Evolutionary conservation across 2,329 filamentous ascomycete species (phyloP), one percentile per base, ranked within the genome.

Genomic region (Trichoderma guizhouense): DNA sequence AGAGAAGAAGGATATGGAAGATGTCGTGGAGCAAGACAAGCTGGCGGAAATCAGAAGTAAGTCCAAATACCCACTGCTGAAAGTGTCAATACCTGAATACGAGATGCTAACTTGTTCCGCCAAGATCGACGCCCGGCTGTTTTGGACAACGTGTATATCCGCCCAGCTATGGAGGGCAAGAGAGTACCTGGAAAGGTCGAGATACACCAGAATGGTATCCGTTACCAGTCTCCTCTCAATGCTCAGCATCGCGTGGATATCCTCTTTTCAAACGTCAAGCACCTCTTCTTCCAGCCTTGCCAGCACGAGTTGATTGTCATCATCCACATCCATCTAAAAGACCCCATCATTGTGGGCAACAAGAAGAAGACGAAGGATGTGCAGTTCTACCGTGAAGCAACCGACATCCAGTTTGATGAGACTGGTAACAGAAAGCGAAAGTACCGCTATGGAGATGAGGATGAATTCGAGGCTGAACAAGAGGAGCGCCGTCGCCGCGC

Each of bases 1-100:
- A 78, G 95, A 98, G 83, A 98, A 98, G 89, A 99, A 99, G 84
- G 95, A 99, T 77, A 92, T 99, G 92, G 96, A 99, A 80, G 96
- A 99, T 82, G 96, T 99, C 26, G 95, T 99, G 7, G 96, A 98
- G 82, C 96, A 99, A 82, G 96, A 99, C 81, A 99, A 99, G 85
- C 89, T 99, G 67, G 86, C 97, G 76, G 95, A 98, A 79, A 95
- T 98, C 76, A 89, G 96, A 86, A 97, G 93, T 94, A 85, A 85
- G 90, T 74, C 34, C 18, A 24, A 15, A 11, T 14, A 12, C 21
- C 47, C n/a, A 21, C 21, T 24, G 11, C 47, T 21, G 11, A 24
- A 24, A 53, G 26, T 47, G 15, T 1, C 36, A 12, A 18, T 7
- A 18, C 7, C 15, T 43, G 12, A 24, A 39, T 26, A 15, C 43